phyloP scores from a whole-genome alignment of 2,329 filamentous ascomycete species.

The Neonectria neomacrospora region DNA sequence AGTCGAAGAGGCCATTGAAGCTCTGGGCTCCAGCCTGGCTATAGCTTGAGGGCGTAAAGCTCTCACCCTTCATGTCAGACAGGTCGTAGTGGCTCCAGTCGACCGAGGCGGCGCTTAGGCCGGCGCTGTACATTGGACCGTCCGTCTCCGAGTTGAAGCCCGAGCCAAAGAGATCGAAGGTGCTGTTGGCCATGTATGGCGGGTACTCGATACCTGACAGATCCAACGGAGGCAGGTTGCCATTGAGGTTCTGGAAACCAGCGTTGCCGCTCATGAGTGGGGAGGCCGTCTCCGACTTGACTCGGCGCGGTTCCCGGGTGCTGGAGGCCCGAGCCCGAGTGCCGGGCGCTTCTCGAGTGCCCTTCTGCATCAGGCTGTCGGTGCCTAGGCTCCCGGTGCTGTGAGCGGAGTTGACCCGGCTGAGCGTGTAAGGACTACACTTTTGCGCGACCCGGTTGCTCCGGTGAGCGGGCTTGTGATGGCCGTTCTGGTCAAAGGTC shows the following conservation, averaged over 20 bases:
- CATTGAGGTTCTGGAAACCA: conserved; percentile 63
- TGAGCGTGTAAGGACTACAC: conserved; percentile 70
- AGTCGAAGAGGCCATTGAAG: conserved; percentile 64
- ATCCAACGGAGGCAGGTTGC: conserved; percentile 67
- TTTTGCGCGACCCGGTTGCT: conserved; percentile 70
- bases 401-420: conserved; percentile 67
- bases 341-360: conserved; percentile 49
- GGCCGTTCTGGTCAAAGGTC: conserved; percentile 71
- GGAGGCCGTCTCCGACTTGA: conserved; percentile 71
- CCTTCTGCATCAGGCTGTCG: conserved; percentile 54
- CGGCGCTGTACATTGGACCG: conserved; percentile 70
- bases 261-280: conserved; percentile 63
- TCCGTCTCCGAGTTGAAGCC: conserved; percentile 63
- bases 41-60: conserved; percentile 65
- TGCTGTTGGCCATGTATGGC: conserved; percentile 57
- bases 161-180: conserved; percentile 64
- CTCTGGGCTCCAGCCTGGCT: conserved; percentile 63
- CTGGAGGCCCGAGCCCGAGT: conserved; percentile 51
- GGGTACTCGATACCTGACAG: conserved; percentile 66
- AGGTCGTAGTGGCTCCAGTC: conserved; percentile 61
- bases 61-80: conserved; percentile 56
- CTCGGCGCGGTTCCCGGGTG: conserved; percentile 61
- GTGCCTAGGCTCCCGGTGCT: conserved; percentile 61
- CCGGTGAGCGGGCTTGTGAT: conserved; percentile 72
- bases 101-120: conserved; percentile 65